Percentiles rank a stretch among this genome's conserved stretches.
Conservation (phyloP, 2,329 filamentous ascomycete species). For the Thielaviopsis euricoi region DNA sequence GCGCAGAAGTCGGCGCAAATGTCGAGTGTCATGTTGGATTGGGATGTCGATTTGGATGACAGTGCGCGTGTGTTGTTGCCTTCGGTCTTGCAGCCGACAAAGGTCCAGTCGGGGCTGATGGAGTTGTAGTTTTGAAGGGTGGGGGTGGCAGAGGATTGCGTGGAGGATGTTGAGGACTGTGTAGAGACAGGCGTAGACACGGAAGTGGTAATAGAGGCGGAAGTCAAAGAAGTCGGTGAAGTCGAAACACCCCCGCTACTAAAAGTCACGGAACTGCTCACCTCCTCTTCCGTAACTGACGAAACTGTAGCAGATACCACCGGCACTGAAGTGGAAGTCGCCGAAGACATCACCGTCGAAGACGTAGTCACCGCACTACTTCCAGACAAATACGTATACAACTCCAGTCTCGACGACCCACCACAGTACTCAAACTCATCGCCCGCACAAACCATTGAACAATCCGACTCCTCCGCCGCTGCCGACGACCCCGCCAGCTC, state of each 20-base stretch:
- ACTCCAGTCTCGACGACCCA: conserved; percentile 15
- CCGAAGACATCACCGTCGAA: too few relatives aligned
- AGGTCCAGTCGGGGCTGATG: conserved; percentile 19
- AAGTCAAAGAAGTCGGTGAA: too few relatives aligned
- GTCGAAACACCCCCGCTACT: too few relatives aligned
- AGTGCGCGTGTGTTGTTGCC: conserved; percentile 21
- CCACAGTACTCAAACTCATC: conserved; percentile 11
- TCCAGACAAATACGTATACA: conserved; percentile 17
- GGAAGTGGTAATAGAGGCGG: conserved; percentile 2
- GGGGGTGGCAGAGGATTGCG: conserved; percentile 13
- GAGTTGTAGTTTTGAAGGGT: conserved; percentile 19
- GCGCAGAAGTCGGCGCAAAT: conserved; percentile 21
- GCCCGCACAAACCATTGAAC: conserved; percentile 12
- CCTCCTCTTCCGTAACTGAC: not conserved
- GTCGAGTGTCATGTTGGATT: conserved; percentile 20
- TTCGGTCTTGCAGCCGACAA: conserved; percentile 27
- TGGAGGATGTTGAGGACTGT: conserved; percentile 8
- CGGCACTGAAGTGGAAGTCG: not conserved
- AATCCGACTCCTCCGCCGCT: conserved; percentile 5
- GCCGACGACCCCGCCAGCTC: conserved; percentile 18
- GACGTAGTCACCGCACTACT: not conserved
- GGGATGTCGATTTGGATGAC: conserved; percentile 15
- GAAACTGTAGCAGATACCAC: not conserved
- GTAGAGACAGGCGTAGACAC: not conserved
- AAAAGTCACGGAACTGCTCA: too few relatives aligned